phyloP scores from a whole-genome alignment of 179 eudicot species.

The Silene coronaria region DNA sequence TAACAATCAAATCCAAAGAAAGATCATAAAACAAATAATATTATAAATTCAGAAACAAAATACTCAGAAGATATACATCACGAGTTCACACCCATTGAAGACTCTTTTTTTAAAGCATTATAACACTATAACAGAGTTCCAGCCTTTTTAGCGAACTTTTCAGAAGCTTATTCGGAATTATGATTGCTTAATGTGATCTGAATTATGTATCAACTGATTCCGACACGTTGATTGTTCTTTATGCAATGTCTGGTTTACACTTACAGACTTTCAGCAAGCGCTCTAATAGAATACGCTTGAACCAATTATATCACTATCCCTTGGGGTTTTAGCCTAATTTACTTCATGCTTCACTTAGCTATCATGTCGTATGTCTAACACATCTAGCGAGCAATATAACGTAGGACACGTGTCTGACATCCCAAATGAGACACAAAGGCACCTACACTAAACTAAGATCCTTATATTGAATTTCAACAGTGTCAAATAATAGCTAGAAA shows the following conservation, averaged over 20 bases:
- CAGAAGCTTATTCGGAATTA: neutral
- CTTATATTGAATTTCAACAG: neutral
- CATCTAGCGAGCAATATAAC: neutral
- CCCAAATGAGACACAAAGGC: neutral
- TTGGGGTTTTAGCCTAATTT: neutral
- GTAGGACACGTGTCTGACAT: neutral
- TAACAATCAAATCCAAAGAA: conserved; percentile 57
- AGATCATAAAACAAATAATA: conserved; percentile 19
- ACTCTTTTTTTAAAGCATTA: neutral
- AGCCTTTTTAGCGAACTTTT: neutral
- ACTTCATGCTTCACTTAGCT: neutral
- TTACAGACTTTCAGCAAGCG: neutral
- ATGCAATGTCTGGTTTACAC: neutral
- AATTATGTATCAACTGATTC: neutral
- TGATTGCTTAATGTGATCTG: neutral
- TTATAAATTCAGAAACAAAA: neutral
- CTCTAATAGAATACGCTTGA: neutral
- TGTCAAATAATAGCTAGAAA: neutral
- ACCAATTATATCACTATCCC: neutral
- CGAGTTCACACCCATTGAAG: neutral
- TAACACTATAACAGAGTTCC: neutral
- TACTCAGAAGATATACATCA: neutral
- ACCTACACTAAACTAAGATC: neutral
- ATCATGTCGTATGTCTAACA: neutral
- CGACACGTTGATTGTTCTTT: neutral